These are phyloP conservation scores for Vaccinium macrocarpon DNA, from an alignment of 148 eudicot species.

Conservation along the genomic window DNA sequence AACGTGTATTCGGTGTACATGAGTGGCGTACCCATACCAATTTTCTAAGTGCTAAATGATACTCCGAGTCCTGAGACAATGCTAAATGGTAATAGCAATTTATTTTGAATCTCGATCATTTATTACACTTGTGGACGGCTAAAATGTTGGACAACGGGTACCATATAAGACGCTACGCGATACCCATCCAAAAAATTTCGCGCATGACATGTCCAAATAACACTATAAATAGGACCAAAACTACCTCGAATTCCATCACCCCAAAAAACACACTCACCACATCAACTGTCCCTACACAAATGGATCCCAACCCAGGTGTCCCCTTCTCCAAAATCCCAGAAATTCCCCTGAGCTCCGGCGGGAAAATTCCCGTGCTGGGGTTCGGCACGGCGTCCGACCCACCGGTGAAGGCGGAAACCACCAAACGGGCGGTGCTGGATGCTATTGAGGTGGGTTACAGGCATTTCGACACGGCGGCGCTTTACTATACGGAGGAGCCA, in stretches of 20 bases:
- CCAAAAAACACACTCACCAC: not conserved
- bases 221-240: not conserved
- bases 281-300: not conserved
- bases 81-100: no score
- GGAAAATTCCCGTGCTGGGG: constrained; percentile 34
- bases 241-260: not conserved
- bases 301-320: not conserved
- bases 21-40: no score
- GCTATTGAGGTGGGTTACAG: constrained; percentile 54
- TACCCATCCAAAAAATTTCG: no score
- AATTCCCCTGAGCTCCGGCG: constrained; percentile 27
- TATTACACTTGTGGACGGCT: no score
- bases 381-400: constrained; percentile 38
- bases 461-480: constrained; percentile 54
- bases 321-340: constrained; percentile 15
- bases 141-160: no score
- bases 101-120: no score
- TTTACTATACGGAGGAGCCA: constrained; percentile 38
- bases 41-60: no score
- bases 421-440: constrained; percentile 28
- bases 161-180: no score
- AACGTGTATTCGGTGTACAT: no score
- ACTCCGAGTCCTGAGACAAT: no score
- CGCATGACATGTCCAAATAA: no score
- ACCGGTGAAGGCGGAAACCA: constrained; percentile 18